phyloP scores from a whole-genome alignment of 2,329 filamentous ascomycete genomes.

The Raffaelea deltoideospora region DNA sequence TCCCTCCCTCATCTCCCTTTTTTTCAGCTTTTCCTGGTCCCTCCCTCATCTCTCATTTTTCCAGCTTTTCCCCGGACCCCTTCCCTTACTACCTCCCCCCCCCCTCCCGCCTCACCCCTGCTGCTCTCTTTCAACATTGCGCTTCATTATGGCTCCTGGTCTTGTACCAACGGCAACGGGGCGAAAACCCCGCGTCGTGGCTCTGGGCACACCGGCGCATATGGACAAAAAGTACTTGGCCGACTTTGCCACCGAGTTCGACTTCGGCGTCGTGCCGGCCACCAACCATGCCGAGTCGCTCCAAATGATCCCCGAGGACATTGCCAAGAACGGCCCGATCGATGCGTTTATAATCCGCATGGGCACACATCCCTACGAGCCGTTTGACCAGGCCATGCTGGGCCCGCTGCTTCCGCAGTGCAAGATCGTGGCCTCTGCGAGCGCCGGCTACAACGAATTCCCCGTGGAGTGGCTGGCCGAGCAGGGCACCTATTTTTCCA shows the following conservation, averaged over 20 bases:
- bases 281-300: constrained; percentile 20
- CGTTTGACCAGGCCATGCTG: constrained; percentile 31
- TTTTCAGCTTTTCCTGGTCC: too few species aligned
- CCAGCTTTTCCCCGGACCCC: too few species aligned
- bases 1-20: too few species aligned
- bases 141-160: background rate
- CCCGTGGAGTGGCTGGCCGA: constrained; percentile 25
- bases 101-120: background rate
- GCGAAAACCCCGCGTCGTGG: constrained; percentile 24
- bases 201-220: constrained; percentile 23
- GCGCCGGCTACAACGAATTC: constrained; percentile 32
- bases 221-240: constrained; percentile 23
- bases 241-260: constrained; percentile 21
- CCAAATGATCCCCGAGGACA: constrained; percentile 19
- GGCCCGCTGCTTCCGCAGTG: constrained; percentile 22
- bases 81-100: too few species aligned
- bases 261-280: constrained; percentile 23
- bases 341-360: constrained; percentile 34
- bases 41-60: too few species aligned
- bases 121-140: background rate
- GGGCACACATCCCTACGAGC: constrained; percentile 31
- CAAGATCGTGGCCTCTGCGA: constrained; percentile 29
- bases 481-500: constrained; percentile 35
- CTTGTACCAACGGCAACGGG: background rate
- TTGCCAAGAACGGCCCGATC: constrained; percentile 22